Conservation (phyloP, 2,329 filamentous ascomycete genomes). For the Aspergillus sp. region DNA sequence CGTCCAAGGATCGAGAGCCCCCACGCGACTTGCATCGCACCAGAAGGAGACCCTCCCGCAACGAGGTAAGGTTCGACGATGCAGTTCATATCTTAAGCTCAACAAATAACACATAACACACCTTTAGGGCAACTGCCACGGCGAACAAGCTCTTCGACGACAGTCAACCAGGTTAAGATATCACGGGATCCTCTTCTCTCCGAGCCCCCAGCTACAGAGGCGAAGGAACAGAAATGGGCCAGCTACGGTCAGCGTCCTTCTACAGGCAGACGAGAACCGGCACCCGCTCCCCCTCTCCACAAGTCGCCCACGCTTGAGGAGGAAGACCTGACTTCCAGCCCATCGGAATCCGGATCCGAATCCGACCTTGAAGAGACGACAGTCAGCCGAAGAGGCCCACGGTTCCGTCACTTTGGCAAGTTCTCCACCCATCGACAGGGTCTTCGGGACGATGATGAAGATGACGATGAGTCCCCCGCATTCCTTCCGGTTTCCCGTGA, state of each 20-base stretch:
- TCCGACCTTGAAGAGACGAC: conserved; percentile 30
- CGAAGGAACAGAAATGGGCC: conserved; percentile 24
- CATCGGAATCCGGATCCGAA: conserved; percentile 25
- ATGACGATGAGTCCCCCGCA: conserved; percentile 46
- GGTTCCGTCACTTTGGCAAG: conserved; percentile 38
- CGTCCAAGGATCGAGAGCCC: conserved; percentile 35
- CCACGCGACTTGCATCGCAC: conserved; percentile 37
- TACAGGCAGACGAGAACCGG: conserved; percentile 22
- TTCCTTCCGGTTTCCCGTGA: conserved; percentile 42
- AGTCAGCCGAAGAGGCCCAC: conserved; percentile 20
- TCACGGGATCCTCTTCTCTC: conserved; percentile 24
- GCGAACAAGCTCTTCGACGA: conserved; percentile 31
- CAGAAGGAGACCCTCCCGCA: conserved; percentile 29
- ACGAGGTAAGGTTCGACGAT: conserved; percentile 21
- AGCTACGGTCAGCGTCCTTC: conserved; percentile 21
- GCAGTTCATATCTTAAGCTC: background rate
- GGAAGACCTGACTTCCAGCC: conserved; percentile 31
- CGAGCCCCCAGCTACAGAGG: conserved; percentile 21
- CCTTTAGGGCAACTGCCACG: conserved; percentile 12
- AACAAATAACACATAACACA: background rate
- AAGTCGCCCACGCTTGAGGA: conserved; percentile 33
- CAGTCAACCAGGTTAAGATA: conserved; percentile 26
- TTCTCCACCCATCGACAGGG: conserved; percentile 36
- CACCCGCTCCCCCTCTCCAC: conserved; percentile 18
- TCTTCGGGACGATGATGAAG: conserved; percentile 37